Conservation (phyloP, 345 rosid species). For the Rhizophora mangle region DNA sequence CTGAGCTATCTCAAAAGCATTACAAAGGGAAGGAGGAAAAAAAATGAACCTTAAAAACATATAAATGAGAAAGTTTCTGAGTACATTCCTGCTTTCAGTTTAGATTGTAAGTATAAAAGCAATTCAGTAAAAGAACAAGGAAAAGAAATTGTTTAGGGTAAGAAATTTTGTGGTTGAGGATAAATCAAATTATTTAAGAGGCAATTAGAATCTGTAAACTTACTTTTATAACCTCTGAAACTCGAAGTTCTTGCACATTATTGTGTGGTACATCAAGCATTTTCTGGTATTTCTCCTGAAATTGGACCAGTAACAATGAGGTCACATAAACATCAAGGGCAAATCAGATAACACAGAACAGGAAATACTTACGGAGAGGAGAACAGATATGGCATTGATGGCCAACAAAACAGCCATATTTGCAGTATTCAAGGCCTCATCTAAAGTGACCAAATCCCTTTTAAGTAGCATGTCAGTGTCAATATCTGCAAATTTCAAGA, state of each 20-base stretch:
- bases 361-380: constrained; percentile 57
- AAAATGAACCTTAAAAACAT: not conserved
- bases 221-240: constrained; percentile 58
- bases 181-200: too few species aligned
- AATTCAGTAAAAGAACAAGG: too few species aligned
- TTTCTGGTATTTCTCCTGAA: constrained; percentile 59
- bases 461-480: constrained; percentile 75
- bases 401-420: constrained; percentile 82
- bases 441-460: constrained; percentile 79
- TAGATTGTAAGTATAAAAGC: not conserved
- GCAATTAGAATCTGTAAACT: constrained; percentile 13
- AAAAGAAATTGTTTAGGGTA: too few species aligned
- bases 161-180: too few species aligned
- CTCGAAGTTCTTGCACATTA: constrained; percentile 50
- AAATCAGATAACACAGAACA: constrained; percentile 13
- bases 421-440: constrained; percentile 84
- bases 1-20: not conserved
- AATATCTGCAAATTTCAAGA: constrained; percentile 52
- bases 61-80: constrained; percentile 8
- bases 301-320: constrained; percentile 18
- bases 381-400: constrained; percentile 53
- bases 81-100: not conserved
- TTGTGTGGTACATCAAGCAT: constrained; percentile 39
- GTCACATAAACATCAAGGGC: constrained; percentile 4
- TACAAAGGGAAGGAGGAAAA: not conserved